Conservation (phyloP, 2,329 filamentous ascomycete species). For the Periglandula ipomoeae region DNA sequence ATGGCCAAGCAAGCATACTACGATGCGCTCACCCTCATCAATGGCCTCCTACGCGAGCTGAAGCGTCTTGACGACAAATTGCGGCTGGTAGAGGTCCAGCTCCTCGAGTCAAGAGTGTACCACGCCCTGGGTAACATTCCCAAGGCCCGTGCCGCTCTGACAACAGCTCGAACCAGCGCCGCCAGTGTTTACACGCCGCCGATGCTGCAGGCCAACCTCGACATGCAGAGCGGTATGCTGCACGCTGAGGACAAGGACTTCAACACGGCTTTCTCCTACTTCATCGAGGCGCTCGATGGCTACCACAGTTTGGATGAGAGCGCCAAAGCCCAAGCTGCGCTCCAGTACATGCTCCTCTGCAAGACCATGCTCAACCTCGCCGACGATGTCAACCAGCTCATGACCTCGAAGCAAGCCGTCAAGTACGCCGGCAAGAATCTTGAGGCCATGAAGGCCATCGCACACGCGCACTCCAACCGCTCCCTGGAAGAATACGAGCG, state of each 20-base stretch:
- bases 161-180: constrained; percentile 86
- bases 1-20: constrained; percentile 98
- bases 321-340: constrained; percentile 82
- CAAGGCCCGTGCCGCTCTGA: constrained; percentile 90
- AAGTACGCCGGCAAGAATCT: constrained; percentile 94
- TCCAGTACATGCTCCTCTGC: constrained; percentile 99
- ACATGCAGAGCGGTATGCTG: constrained; percentile 99
- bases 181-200: constrained; percentile 97
- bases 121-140: constrained; percentile 94
- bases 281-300: constrained; percentile 96
- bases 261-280: constrained; percentile 97
- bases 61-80: constrained; percentile 98
- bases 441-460: constrained; percentile 98
- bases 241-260: constrained; percentile 99
- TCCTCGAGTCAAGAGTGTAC: constrained; percentile 94
- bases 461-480: constrained; percentile 87
- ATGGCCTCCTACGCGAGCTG: constrained; percentile 87
- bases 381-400: constrained; percentile 90
- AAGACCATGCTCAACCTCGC: constrained; percentile 98
- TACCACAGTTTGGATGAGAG: constrained; percentile 90
- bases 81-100: constrained; percentile 92
- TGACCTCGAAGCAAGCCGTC: constrained; percentile 92
- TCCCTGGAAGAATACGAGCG: constrained; percentile 96
- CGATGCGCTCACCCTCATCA: constrained; percentile 93
- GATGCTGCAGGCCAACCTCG: constrained; percentile 85